Base-by-base conservation (phyloP, 2,329 filamentous ascomycete species). In the Lithohypha guttulata region DNA sequence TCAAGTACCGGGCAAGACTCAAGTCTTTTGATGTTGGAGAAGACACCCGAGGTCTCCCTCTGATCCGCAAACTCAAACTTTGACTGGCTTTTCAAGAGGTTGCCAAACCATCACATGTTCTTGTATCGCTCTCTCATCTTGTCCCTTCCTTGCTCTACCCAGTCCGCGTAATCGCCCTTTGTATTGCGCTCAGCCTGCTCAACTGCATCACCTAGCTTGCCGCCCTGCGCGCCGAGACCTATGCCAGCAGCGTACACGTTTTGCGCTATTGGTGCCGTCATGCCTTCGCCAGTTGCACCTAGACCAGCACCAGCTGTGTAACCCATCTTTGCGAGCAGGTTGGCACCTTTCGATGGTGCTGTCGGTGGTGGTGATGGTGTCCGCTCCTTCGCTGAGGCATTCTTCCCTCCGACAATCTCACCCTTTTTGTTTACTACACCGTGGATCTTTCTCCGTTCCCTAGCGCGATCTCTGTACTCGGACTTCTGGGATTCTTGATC, bases 271-370 rank as follows among this genome's bases (percentile, higher is more conserved):
- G 65, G 64, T 2, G 59, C 62, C 0, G 61, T 65, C 50, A 66
- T 62, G 14, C 66, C 66, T 39, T 50, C 48, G 1, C 66, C 65
- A 44, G 66, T 59, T 3, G 64, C 66, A 27, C 66, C 66, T 7
- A 70, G 55, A 1, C 66, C 66, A 35, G 63, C 57, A 1, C 66
- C 66, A 3, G 59, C 62, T 5, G 46, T 47, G 62, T 66, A 69
- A 13, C 66, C 66, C 66, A 70, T 69, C 43, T 69, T 69, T 42
- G 61, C 64, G 8, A 70, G 59, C 10, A 70, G 56, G 2, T 65
- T 61, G 2, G 66, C 66, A n/a, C 66, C 66, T 51, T 69, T 69
- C 3, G 66, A 69, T 10, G 65, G 60, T 20, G 53, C 37, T 49
- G 59, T 21, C 45, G 54, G 32, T 39, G 52, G 14, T 14, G 21